These are phyloP conservation scores for Fusarium euwallaceae DNA, from an alignment of 2,329 filamentous ascomycete species.

Conservation along the genomic window DNA sequence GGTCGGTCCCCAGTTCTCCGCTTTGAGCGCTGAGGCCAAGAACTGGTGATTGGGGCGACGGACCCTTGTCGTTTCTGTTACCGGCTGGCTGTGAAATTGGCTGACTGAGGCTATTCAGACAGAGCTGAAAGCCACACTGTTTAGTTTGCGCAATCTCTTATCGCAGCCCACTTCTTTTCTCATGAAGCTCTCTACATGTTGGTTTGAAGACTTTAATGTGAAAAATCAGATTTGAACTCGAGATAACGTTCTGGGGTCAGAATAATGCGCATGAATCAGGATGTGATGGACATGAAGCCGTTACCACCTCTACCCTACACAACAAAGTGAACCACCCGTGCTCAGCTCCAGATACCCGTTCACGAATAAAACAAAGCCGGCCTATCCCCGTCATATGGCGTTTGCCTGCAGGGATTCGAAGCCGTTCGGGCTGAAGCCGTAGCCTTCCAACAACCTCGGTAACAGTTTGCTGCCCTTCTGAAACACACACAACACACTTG, in stretches of 20 bases:
- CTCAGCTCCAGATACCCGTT: not conserved
- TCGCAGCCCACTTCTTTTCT: rapidly evolving
- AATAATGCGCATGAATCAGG: not conserved
- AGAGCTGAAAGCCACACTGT: not conserved
- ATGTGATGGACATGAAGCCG: not conserved
- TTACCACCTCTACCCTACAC: not conserved
- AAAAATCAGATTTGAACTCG: not conserved
- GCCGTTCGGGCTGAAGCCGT: not conserved
- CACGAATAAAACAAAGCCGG: not conserved
- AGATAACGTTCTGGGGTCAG: not conserved
- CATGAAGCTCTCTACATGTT: not conserved
- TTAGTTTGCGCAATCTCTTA: not conserved
- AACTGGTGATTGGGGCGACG: not conserved
- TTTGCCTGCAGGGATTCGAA: not conserved
- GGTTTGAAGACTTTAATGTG: not conserved
- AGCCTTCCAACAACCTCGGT: not conserved
- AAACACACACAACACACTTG: not conserved
- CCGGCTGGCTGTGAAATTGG: not conserved
- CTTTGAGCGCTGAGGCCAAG: not conserved
- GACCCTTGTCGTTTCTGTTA: not conserved
- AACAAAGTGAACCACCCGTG: not conserved
- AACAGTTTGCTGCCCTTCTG: not conserved
- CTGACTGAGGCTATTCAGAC: not conserved
- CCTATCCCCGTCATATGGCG: not conserved
- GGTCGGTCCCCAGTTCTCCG: not conserved